Conservation (phyloP, 2,329 filamentous ascomycete genomes). For the Nemania sp. region DNA sequence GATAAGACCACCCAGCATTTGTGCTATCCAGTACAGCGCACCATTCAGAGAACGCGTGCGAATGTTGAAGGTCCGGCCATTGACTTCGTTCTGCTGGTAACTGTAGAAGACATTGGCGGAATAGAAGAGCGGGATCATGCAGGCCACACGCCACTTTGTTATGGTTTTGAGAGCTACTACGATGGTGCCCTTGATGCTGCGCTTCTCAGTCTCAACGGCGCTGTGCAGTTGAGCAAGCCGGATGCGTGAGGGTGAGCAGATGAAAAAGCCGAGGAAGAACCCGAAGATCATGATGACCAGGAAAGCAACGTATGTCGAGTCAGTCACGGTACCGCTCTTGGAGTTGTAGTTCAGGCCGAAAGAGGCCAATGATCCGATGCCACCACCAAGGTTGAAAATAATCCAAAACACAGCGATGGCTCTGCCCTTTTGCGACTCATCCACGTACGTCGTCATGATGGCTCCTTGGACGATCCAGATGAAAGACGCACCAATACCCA, state of each 20-base stretch:
- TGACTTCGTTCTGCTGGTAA: conserved; percentile 26
- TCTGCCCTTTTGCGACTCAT: conserved; percentile 25
- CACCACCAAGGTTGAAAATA: conserved; percentile 25
- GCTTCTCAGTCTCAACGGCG: conserved; percentile 22
- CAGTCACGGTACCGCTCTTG: conserved; percentile 20
- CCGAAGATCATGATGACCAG: conserved; percentile 24
- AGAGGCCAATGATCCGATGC: conserved; percentile 22
- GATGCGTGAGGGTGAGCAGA: conserved; percentile 22
- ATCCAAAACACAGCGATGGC: conserved; percentile 26
- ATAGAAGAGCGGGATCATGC: conserved; percentile 23
- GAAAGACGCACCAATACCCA: conserved; percentile 24
- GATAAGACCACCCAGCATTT: conserved; percentile 23
- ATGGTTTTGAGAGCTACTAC: conserved; percentile 16
- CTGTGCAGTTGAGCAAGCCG: conserved; percentile 18
- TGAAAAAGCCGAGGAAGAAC: conserved; percentile 22
- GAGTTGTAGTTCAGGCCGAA: conserved; percentile 25
- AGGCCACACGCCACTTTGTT: conserved; percentile 19
- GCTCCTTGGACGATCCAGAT: conserved; percentile 25
- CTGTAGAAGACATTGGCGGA: conserved; percentile 26
- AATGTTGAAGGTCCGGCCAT: conserved; percentile 25
- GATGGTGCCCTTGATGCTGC: conserved; percentile 14
- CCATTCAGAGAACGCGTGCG: conserved; percentile 23
- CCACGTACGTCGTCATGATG: conserved; percentile 26
- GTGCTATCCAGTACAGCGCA: conserved; percentile 24
- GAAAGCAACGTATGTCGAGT: conserved; percentile 23